Conservation (phyloP, 1,284 basidiomycete species). For the Coniferiporia weirii region DNA sequence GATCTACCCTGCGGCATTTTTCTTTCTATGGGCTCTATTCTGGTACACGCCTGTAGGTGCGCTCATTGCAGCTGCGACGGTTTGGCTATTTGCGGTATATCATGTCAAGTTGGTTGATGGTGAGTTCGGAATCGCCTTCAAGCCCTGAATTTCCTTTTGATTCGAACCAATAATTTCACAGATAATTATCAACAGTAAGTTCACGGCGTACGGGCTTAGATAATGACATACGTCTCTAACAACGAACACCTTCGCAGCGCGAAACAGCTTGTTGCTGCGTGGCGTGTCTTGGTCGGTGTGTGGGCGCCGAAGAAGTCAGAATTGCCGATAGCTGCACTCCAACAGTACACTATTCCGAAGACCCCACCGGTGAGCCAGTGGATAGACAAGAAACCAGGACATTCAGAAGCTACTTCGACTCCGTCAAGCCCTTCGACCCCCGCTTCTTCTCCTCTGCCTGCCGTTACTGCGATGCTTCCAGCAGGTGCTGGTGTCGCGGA, state of each 20-base stretch:
- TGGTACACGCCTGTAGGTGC: conserved; percentile 58
- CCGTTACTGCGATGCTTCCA: conserved; percentile 16
- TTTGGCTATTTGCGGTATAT: conserved; percentile 77
- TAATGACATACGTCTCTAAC: conserved; percentile 14
- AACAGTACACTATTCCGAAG: conserved; percentile 66
- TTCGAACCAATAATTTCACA: conserved; percentile 32
- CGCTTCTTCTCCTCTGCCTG: conserved; percentile 13
- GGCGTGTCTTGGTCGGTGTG: conserved; percentile 86
- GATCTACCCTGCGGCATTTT: conserved; percentile 79
- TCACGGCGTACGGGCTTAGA: conserved; percentile 10
- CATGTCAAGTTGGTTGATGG: conserved; percentile 76
- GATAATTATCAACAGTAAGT: conserved; percentile 80
- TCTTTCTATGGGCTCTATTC: conserved; percentile 77
- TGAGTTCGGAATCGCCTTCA: conserved; percentile 29
- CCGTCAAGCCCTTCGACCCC: conserved; percentile 14
- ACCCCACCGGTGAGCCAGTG: conserved; percentile 65
- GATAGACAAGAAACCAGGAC: conserved; percentile 44
- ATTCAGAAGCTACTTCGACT: conserved; percentile 25
- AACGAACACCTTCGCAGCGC: conserved; percentile 38
- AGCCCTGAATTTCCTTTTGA: conserved; percentile 14
- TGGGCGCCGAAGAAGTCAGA: conserved; percentile 84
- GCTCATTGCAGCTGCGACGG: conserved; percentile 41
- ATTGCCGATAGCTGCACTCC: conserved; percentile 60
- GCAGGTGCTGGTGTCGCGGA: conserved; percentile 25
- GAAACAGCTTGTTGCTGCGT: conserved; percentile 80